Evolutionary conservation across 768 basidiomycete genomes (phyloP).

Genomic region (Boletus tylopilopsis): DNA sequence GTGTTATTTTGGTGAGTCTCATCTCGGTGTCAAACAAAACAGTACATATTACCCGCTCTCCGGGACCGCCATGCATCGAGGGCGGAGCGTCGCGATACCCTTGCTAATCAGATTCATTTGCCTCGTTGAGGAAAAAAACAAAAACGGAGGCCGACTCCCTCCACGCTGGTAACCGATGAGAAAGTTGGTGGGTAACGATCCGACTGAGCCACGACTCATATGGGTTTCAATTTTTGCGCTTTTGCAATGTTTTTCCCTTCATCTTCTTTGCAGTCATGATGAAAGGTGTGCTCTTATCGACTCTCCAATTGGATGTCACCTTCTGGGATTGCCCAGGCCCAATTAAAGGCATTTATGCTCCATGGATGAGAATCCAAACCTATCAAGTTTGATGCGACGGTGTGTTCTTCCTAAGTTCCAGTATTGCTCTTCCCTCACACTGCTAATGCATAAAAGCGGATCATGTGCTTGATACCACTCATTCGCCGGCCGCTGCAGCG

Average conservation of each 20-base stretch:
- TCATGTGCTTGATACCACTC: slow-evolving; percentile 12
- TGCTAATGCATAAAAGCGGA: slow-evolving; percentile 10
- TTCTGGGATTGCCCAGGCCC: not conserved
- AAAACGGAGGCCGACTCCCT: too few species aligned
- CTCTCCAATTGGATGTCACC: slow-evolving; percentile 1
- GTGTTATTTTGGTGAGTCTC: too few species aligned
- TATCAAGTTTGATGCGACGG: not conserved
- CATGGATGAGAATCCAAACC: slow-evolving; percentile 11
- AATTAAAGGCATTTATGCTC: not conserved
- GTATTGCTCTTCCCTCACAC: not conserved
- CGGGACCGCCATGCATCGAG: too few species aligned
- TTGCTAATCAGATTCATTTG: too few species aligned
- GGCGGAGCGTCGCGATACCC: too few species aligned
- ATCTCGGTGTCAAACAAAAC: too few species aligned
- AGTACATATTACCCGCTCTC: too few species aligned
- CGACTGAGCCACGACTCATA: not conserved
- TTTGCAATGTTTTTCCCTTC: not conserved
- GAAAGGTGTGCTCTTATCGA: not conserved
- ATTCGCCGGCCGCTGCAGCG: slow-evolving; percentile 11
- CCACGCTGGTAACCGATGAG: slow-evolving; percentile 4
- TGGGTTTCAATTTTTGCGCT: too few species aligned
- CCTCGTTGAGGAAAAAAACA: too few species aligned
- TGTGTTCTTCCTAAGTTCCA: slow-evolving; percentile 4
- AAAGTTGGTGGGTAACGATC: not conserved
- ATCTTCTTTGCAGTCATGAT: not conserved